Conservation (phyloP, 2,329 filamentous ascomycete genomes). For the Xylariaceae sp. region DNA sequence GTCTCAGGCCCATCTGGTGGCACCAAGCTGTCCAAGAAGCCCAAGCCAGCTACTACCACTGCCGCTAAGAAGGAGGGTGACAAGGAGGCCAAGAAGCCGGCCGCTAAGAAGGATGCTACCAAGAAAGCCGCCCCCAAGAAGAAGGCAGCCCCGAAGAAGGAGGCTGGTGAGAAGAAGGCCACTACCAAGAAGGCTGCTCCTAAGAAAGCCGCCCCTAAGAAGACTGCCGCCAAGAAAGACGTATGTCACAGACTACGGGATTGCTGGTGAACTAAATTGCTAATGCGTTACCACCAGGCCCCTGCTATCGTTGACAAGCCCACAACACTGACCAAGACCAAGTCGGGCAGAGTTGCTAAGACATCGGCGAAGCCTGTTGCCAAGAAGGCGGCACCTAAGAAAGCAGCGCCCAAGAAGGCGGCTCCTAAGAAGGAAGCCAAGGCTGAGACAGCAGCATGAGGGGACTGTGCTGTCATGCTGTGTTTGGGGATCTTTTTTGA, state of each 20-base stretch:
- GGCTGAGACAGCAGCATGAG: constrained; percentile 27
- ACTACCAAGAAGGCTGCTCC: constrained; percentile 34
- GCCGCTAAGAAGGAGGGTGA: constrained; percentile 18
- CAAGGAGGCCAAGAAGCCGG: constrained; percentile 36
- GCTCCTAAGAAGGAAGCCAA: constrained; percentile 39
- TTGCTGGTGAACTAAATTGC: constrained; percentile 1
- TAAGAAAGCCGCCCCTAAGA: constrained; percentile 39
- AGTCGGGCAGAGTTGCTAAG: constrained; percentile 82
- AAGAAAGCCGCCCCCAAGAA: too few relatives aligned
- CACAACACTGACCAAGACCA: constrained; percentile 56
- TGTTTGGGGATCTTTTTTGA: constrained; percentile 35
- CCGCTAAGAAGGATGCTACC: constrained; percentile 23
- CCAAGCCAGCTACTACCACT: constrained; percentile 39
- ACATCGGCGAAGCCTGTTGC: constrained; percentile 47
- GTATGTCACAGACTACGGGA: neutral
- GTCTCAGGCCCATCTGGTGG: constrained; percentile 72
- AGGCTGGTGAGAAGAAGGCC: constrained; percentile 23
- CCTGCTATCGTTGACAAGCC: constrained; percentile 40
- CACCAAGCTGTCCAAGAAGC: constrained; percentile 88
- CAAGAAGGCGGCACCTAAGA: constrained; percentile 42
- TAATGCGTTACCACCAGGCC: constrained; percentile 41
- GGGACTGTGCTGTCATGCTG: constrained; percentile 15
- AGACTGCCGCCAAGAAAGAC: constrained; percentile 32
- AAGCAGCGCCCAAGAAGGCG: constrained; percentile 40
- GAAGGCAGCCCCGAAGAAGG: constrained; percentile 35